Percentiles rank a stretch among this genome's conserved stretches.
Conservation (phyloP, 805 yeast genomes). For the Tetrapisispora iriomotensis region DNA sequence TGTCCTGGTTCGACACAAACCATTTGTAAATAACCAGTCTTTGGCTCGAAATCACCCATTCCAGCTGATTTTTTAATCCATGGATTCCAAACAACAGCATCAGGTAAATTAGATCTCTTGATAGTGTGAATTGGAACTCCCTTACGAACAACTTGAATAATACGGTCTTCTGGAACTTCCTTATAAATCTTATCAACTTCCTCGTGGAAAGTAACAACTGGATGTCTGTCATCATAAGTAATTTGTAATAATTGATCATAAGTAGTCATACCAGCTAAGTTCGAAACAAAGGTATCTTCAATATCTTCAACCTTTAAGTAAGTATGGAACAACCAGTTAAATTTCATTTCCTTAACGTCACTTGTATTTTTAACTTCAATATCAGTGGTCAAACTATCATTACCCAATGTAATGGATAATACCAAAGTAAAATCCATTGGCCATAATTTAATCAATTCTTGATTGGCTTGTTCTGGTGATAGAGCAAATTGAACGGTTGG, state of each 20-base stretch:
- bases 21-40: conserved; percentile 75
- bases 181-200: conserved; percentile 84
- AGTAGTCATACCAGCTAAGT: conserved; percentile 62
- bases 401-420: conserved; percentile 53
- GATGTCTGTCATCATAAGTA: conserved; percentile 59
- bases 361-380: conserved; percentile 74
- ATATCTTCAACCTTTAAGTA: conserved; percentile 70
- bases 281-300: conserved; percentile 65
- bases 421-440: conserved; percentile 66
- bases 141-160: conserved; percentile 57
- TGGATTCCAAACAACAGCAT: conserved; percentile 94
- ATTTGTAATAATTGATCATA: conserved; percentile 66
- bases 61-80: conserved; percentile 77
- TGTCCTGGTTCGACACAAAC: conserved; percentile 92
- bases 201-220: conserved; percentile 58
- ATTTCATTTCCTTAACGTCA: conserved; percentile 46
- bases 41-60: conserved; percentile 86
- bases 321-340: conserved; percentile 93
- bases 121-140: conserved; percentile 66
- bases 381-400: conserved; percentile 50
- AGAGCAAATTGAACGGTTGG: conserved; percentile 86
- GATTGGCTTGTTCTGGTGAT: conserved; percentile 71
- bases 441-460: conserved; percentile 54
- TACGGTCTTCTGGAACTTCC: conserved; percentile 42
- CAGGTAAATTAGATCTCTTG: conserved; percentile 51